A percentile compares a stretch with the other conserved stretches of the same genome.
Conservation (phyloP, 345 rosid species). For the Salix viminalis region DNA sequence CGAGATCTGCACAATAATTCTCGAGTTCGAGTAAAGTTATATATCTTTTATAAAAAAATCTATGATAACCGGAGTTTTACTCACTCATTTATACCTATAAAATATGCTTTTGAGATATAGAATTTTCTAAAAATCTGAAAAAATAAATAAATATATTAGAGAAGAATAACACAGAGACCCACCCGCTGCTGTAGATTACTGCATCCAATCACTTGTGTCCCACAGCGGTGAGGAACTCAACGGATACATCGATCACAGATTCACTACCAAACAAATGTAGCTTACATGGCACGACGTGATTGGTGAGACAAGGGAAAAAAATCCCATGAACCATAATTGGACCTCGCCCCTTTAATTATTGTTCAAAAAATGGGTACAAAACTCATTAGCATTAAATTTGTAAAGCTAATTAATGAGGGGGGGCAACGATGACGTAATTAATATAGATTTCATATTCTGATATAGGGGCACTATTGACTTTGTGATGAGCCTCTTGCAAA, state of each 20-base stretch:
- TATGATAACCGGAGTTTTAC: fast-evolving
- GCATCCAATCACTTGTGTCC: background rate
- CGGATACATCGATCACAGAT: background rate
- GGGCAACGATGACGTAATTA: background rate
- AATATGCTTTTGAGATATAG: no score
- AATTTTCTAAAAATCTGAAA: no score
- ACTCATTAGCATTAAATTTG: background rate
- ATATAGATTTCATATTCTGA: background rate
- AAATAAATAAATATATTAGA: no score
- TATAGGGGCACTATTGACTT: background rate
- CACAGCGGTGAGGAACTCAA: background rate
- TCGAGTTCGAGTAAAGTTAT: no score
- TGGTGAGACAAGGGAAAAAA: no score
- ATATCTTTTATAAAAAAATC: no score
- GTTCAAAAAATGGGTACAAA: no score
- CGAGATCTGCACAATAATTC: fast-evolving
- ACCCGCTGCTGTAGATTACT: background rate
- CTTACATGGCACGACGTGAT: conserved; percentile 21
- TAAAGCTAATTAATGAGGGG: no score
- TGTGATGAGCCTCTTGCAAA: background rate
- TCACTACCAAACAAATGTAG: background rate
- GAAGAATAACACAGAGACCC: no score
- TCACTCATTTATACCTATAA: no score
- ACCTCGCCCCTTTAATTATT: no score
- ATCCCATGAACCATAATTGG: no score